phyloP scores from a whole-genome alignment of 139 green algal species.

The Tetradesmus lagerheimii region DNA sequence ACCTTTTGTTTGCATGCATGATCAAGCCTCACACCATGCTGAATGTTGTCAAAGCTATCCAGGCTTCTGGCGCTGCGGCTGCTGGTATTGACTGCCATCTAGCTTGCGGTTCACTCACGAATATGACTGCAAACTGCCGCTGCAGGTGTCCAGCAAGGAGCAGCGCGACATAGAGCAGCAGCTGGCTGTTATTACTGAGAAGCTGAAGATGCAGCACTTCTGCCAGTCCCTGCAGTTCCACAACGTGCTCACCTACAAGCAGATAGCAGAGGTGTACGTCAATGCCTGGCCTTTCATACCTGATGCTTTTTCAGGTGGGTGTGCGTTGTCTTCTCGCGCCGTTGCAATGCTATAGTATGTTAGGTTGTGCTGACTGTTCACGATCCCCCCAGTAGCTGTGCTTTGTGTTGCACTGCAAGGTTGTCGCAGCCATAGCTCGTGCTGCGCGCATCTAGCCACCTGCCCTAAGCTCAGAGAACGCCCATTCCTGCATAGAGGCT shows the following conservation, averaged over 20 bases:
- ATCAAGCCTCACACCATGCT: too few species aligned
- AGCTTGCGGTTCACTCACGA: neutral
- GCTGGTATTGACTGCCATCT: neutral
- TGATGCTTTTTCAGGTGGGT: neutral
- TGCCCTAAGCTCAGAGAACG: too few species aligned
- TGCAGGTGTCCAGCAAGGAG: constrained; percentile 28
- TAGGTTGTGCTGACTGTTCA: too few species aligned
- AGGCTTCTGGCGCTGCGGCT: neutral
- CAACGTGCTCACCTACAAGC: constrained; percentile 21
- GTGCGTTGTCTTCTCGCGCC: neutral
- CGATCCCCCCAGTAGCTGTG: too few species aligned
- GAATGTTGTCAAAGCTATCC: too few species aligned
- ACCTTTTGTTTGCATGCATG: too few species aligned
- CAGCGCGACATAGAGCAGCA: constrained; percentile 9
- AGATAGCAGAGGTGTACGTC: constrained; percentile 1
- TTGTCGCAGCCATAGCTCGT: too few species aligned
- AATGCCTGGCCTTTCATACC: neutral
- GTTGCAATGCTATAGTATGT: too few species aligned
- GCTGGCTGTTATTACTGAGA: neutral
- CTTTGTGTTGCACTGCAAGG: too few species aligned
- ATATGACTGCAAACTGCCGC: neutral
- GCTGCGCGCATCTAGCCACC: too few species aligned
- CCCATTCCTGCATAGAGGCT: too few species aligned
- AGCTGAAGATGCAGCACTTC: constrained; percentile 16
- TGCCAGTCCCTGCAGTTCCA: constrained; percentile 19